Base-by-base conservation (phyloP, 371 early-diverging fungal species). In the Lichtheimia hyalospora region DNA sequence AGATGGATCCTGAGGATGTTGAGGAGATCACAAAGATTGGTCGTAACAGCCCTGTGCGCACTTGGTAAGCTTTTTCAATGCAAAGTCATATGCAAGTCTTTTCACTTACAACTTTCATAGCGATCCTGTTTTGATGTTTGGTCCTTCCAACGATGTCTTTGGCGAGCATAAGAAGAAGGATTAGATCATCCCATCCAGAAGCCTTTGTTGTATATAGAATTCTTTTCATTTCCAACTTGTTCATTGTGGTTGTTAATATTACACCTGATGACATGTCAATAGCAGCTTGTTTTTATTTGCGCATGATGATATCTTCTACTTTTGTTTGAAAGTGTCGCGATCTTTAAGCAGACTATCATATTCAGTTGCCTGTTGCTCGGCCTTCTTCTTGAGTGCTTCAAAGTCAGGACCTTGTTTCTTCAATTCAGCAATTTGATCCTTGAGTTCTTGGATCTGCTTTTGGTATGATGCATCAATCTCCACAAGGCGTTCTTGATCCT, bases 371-470 rank as follows among this genome's bases (percentile, higher is more conserved):
- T 85, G 86, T 55, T 88, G 84, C 49, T 73, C 75, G 15, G 88
- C 88, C 69, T 92, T 91, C 66, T 89, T 88, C 76, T 91, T 91
- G 60, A 95, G 70, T 10, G 82, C 82, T 44, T 89, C 91, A 57
- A 87, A 71, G 40, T 93, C 91, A 25, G 67, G 65, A 34, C 76
- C 67, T 70, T 84, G 68, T 58, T 74, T 63, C 57, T 83, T 74
- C 51, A 85, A 72, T 59, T 78, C 73, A 53, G 75, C 68, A 24
- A 88, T 61, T 74, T 90, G 77, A n/a, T 54, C 42, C 24, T 65
- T 57, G 15, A 78, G 58, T 8, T 66, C 57, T 16, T 58, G 55
- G 20, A 80, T 63, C 40, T 77, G 60, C n/a, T 66, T 55, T 23
- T 75, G 69, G 56, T 70, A 77, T 0, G 54, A 48, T 8, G 68